Base-by-base conservation (phyloP, 441 rosid genomes). In the Raphanus hybrid region DNA sequence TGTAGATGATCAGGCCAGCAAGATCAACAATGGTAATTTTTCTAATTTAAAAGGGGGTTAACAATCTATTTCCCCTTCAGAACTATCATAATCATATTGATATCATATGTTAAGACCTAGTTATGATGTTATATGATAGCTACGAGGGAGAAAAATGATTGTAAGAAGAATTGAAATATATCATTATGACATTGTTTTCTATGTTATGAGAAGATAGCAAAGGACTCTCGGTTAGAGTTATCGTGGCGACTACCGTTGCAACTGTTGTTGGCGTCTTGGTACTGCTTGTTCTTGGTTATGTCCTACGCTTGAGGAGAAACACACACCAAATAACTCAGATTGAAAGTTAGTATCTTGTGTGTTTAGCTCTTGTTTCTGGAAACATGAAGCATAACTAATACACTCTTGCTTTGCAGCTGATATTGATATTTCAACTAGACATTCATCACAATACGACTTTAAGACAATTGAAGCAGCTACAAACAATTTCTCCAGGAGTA, bases 371-470 rank as follows among this genome's bases (percentile, higher is more conserved):
- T 12, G 6, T 45, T 45, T 1, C 5, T 45, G 2, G 52, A 45
- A 45, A 45, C 52, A 45, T 45, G 52, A 45, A 45, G 52, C 52
- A 12, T 12, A 45, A 45, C 52, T 45, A 45, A 45, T 45, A 45
- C 15, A 12, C 52, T 6, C 5, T 3, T 73, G 6, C 5, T 74
- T 55, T 83, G 81, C 75, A 82, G 77, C 74, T 50, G 79, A 37
- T 14, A 69, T 32, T 74, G 86, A 76, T 35, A 84, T 79, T 55
- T 52, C 74, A 23, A 68, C 23, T 37, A 52, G 12, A 15, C 66
- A 79, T 14, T 70, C 87, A 15, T 64, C 85, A 55, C 85, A 80
- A 79, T 84, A 61, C 45, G 83, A 88, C 69, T 71, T 85, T 12
- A 77, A 62, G 63, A 67, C 77, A 0, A 70, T 85, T 16, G 76